Evolutionary conservation across 2,329 filamentous ascomycete species (phyloP).

Genomic region (Nemania serpens): DNA sequence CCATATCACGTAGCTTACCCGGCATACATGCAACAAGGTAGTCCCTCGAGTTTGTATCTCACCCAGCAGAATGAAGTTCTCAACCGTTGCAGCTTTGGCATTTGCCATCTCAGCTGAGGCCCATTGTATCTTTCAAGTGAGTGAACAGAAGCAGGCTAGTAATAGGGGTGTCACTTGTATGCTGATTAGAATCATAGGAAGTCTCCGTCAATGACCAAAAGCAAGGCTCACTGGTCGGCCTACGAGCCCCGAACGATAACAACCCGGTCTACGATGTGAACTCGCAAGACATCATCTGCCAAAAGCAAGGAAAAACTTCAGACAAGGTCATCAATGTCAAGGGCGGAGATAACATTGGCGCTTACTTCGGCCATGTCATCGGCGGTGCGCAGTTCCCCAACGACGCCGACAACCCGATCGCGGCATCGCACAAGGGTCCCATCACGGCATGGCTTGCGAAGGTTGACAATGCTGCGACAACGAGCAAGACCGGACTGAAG

Average conservation of each 20-base stretch:
- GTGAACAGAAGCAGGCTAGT: neutral
- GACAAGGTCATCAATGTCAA: conserved; percentile 52
- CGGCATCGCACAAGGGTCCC: conserved; percentile 58
- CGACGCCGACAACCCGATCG: conserved; percentile 59
- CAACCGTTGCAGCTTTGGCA: conserved; percentile 41
- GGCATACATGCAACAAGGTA: neutral
- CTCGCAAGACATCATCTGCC: conserved; percentile 56
- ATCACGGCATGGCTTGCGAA: conserved; percentile 59
- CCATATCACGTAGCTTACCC: neutral
- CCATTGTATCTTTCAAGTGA: conserved; percentile 51
- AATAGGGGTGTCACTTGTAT: neutral
- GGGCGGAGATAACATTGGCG: conserved; percentile 56
- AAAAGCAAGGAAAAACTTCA: conserved; percentile 49
- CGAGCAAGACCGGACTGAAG: conserved; percentile 46
- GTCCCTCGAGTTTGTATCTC: neutral
- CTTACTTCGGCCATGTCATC: conserved; percentile 59
- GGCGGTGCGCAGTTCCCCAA: conserved; percentile 56
- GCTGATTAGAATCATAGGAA: conserved; percentile 40
- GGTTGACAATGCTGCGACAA: conserved; percentile 55
- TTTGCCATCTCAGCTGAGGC: conserved; percentile 46
- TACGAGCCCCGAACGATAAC: conserved; percentile 56
- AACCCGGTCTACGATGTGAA: conserved; percentile 57
- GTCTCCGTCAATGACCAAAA: conserved; percentile 54
- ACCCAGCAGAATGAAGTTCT: conserved; percentile 45
- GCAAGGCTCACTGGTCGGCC: conserved; percentile 49